Evolutionary conservation across 2,329 filamentous ascomycete genomes (phyloP), one percentile per base, ranked within the genome.

Genomic region (Neopestalotiopsis rosae): DNA sequence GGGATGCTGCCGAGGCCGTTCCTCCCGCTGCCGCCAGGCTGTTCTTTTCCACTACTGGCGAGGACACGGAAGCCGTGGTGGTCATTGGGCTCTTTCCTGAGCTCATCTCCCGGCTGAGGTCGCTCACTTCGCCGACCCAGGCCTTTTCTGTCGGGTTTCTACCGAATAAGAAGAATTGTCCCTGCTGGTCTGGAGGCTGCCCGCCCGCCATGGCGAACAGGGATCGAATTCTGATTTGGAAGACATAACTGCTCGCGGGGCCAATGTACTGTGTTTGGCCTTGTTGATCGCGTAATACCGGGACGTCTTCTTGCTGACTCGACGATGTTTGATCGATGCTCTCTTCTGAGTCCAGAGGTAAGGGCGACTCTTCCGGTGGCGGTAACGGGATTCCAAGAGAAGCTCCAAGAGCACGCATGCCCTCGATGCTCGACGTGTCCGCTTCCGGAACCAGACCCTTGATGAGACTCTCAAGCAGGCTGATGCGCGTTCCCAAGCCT

Each of bases 181-280:
- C 70, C 74, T 76, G 34, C 10, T 38, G 62, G 74, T 70, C 12
- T 75, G 67, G 40, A 75, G 75, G 32, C 72, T 72, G 45, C 5
- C 67, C 65, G 5, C 68, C 68, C 17, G 80, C 79, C 14, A 82
- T 67, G n/a, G 80, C 79, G 17, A 82, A 77, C 20, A 84, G 74
- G 2, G 76, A 73, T 24, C 81, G 78, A 63, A 83, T 75, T 71
- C 80, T 80, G 49, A 82, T 71, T 68, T 83, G 80, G 71, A 84
- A 83, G 3, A 79, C 75, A 66, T 82, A 82, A 52, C 80, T 82
- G 74, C 81, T 82, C 56, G 78, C 76, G 1, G 79, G 81, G 1
- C 81, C 82, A 69, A 83, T 83, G 72, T 82, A 84, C 72, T 84
- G 81, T 49, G 78, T 79, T 73, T 83, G 81, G 6, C 81, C 81